phyloP scores from a whole-genome alignment of 345 rosid species.

The Chamaenerion angustifolium region DNA sequence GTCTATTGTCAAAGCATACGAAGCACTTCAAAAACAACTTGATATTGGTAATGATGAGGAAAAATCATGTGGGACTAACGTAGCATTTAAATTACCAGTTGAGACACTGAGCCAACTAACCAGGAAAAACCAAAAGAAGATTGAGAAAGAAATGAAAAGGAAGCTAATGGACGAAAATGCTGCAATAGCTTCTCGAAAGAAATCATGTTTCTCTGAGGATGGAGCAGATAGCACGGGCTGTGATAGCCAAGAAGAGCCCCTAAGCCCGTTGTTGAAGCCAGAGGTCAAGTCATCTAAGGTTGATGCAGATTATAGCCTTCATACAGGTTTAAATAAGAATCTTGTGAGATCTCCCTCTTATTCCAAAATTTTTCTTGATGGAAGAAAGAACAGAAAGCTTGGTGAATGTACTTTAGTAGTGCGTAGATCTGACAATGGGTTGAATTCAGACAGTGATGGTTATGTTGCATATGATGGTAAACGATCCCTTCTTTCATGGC shows the following conservation, averaged over 20 bases:
- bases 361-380: no score
- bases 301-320: slow-evolving; percentile 20
- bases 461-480: slow-evolving; percentile 71
- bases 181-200: slow-evolving; percentile 19
- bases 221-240: slow-evolving; percentile 34
- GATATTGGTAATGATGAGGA: slow-evolving; percentile 23
- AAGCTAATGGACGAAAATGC: slow-evolving; percentile 30
- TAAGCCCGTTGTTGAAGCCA: slow-evolving; percentile 41
- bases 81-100: slow-evolving; percentile 40
- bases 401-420: slow-evolving; percentile 76
- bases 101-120: slow-evolving; percentile 55
- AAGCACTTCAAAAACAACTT: slow-evolving; percentile 64
- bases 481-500: slow-evolving; percentile 77
- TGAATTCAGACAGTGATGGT: slow-evolving; percentile 41
- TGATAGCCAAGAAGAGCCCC: slow-evolving; percentile 53
- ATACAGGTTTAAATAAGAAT: slow-evolving; percentile 20
- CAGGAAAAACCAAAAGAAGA: slow-evolving; percentile 59
- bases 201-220: slow-evolving; percentile 17
- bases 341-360: not conserved
- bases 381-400: slow-evolving; percentile 43
- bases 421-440: slow-evolving; percentile 48
- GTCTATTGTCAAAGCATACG: slow-evolving; percentile 91
- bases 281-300: slow-evolving; percentile 19
- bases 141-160: slow-evolving; percentile 40
- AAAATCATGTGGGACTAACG: not conserved